Evolutionary conservation across 768 basidiomycete species (phyloP).

Genomic region (Paxillus ammoniavirescens): DNA sequence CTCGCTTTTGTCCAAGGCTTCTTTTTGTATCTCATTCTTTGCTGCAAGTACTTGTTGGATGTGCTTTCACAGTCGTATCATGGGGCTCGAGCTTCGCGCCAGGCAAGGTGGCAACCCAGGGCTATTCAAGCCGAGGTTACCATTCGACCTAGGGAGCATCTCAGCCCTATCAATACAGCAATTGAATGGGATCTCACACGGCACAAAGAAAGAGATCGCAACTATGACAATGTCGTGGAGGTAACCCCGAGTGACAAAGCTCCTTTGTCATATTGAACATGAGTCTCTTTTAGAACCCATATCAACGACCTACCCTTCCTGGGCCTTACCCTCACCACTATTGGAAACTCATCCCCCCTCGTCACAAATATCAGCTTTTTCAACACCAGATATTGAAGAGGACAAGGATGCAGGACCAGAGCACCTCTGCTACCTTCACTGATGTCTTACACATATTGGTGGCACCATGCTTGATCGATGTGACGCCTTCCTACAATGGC

Average conservation of each 20-base stretch:
- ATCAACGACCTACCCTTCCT: slow-evolving; percentile 59
- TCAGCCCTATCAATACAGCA: slow-evolving; percentile 49
- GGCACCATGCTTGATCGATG: too few species aligned
- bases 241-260: slow-evolving; percentile 38
- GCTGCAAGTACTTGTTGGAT: background rate
- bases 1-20: too few species aligned
- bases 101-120: slow-evolving; percentile 42
- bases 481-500: too few species aligned
- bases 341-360: slow-evolving; percentile 61
- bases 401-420: too few species aligned
- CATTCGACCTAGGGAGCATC: slow-evolving; percentile 66
- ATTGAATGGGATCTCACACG: slow-evolving; percentile 59
- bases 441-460: too few species aligned
- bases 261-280: slow-evolving; percentile 34
- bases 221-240: slow-evolving; percentile 88
- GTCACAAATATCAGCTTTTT: slow-evolving; percentile 31
- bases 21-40: too few species aligned
- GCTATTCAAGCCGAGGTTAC: too few species aligned
- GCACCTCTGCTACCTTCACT: too few species aligned
- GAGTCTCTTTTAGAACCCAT: too few species aligned
- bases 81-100: slow-evolving; percentile 53
- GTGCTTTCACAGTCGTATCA: slow-evolving; percentile 39
- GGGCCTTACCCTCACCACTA: slow-evolving; percentile 61
- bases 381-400: too few species aligned
- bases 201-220: slow-evolving; percentile 71